phyloP scores from a whole-genome alignment of 306 rosid species.

The Dicorynia guianensis region DNA sequence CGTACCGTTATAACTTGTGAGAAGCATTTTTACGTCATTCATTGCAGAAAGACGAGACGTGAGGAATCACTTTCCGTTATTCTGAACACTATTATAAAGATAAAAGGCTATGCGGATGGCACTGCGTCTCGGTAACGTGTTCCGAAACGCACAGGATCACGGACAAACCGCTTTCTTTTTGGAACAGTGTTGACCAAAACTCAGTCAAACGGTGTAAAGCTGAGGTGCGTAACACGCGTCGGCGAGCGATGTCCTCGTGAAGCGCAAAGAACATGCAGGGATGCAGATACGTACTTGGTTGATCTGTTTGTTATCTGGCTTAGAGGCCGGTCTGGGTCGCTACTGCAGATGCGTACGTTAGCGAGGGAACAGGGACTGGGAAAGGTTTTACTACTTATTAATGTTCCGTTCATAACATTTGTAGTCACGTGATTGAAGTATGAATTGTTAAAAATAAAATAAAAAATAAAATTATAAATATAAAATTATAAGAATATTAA shows the following conservation, averaged over 20 bases:
- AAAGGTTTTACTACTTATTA: no score
- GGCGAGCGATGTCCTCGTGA: conserved; percentile 3
- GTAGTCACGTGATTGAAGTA: no score
- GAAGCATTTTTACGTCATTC: not conserved
- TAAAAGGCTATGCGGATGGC: not conserved
- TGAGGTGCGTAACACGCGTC: conserved; percentile 35
- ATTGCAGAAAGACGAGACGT: not conserved
- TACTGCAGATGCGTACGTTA: conserved; percentile 23
- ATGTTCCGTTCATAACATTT: no score
- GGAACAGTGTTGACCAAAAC: conserved; percentile 36
- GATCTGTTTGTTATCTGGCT: not conserved
- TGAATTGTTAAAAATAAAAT: no score
- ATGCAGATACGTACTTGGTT: not conserved
- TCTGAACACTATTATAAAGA: not conserved
- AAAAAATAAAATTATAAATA: no score
- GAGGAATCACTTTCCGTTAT: conserved; percentile 34
- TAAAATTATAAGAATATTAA: no score
- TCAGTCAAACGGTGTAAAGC: conserved; percentile 26
- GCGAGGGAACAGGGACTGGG: not conserved
- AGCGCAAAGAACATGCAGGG: not conserved
- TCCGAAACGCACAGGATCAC: conserved; percentile 45
- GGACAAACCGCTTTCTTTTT: not conserved
- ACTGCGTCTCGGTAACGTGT: conserved; percentile 41
- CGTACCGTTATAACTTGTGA: no score
- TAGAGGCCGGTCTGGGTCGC: not conserved